phyloP scores from a whole-genome alignment of 305 asterid genomes.

The Fraxinus velutina region DNA sequence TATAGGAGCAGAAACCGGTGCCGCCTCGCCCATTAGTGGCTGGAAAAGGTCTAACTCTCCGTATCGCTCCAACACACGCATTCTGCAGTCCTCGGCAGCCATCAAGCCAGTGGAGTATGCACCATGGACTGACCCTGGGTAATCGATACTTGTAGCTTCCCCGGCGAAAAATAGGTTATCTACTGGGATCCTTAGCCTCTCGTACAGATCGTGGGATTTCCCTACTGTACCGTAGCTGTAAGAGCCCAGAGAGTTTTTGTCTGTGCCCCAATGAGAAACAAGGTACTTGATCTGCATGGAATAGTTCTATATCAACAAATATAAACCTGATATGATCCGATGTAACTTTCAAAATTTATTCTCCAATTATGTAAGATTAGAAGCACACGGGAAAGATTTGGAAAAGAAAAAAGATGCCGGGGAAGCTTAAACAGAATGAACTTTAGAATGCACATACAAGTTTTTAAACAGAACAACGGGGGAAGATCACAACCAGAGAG shows the following conservation, averaged over 20 bases:
- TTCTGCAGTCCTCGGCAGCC: conserved; percentile 98
- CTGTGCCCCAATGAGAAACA: conserved; percentile 93
- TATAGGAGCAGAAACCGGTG: conserved; percentile 58
- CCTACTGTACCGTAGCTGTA: conserved; percentile 90
- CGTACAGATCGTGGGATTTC: conserved; percentile 77
- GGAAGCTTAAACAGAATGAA: not conserved
- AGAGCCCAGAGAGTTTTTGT: conserved; percentile 70
- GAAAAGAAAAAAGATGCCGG: not conserved
- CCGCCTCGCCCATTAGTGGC: conserved; percentile 76
- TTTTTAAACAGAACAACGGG: not conserved
- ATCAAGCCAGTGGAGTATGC: conserved; percentile 85
- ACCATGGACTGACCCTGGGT: conserved; percentile 92
- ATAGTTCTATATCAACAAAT: no score
- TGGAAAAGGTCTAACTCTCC: conserved; percentile 83
- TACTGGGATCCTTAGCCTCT: conserved; percentile 77
- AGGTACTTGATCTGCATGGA: conserved; percentile 69
- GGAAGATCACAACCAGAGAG: not conserved
- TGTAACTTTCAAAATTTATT: not conserved
- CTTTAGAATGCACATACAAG: not conserved
- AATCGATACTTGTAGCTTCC: conserved; percentile 83
- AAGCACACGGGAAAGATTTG: not conserved
- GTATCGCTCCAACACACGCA: conserved; percentile 87
- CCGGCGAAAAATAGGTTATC: conserved; percentile 95
- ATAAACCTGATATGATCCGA: not conserved
- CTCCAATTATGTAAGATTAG: not conserved